These are phyloP conservation scores for Tricholoma flavovirens DNA, from an alignment of 768 basidiomycete genomes.

Conservation along the genomic window DNA sequence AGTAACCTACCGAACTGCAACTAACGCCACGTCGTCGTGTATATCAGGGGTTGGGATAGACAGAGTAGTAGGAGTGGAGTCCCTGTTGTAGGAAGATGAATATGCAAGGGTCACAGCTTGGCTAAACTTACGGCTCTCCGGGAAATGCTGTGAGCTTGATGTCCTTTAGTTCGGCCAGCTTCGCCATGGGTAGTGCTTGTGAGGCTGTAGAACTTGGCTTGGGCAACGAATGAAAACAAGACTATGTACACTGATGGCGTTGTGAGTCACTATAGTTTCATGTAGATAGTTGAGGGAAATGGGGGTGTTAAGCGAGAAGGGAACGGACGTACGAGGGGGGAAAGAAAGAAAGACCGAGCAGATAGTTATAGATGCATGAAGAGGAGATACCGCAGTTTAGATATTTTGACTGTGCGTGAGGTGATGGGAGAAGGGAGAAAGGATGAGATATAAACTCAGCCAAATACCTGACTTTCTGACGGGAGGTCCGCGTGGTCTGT, in stretches of 20 bases:
- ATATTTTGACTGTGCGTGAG: background rate
- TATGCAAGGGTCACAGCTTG: background rate
- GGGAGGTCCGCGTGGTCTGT: slow-evolving; percentile 1
- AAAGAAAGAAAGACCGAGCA: background rate
- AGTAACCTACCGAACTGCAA: slow-evolving; percentile 14
- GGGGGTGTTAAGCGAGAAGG: background rate
- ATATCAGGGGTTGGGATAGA: slow-evolving; percentile 9
- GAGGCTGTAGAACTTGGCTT: background rate
- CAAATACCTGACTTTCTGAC: slow-evolving; percentile 1
- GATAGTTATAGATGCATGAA: slow-evolving; percentile 16
- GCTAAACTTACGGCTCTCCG: slow-evolving; percentile 1
- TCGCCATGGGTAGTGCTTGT: background rate
- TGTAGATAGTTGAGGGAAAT: background rate
- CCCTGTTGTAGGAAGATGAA: background rate
- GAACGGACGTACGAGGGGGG: slow-evolving; percentile 4
- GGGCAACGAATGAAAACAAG: background rate
- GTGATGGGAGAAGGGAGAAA: slow-evolving; percentile 5
- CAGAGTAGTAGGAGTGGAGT: slow-evolving; percentile 6
- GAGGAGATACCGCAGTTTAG: background rate
- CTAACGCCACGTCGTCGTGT: slow-evolving; percentile 6
- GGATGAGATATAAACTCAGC: slow-evolving; percentile 4
- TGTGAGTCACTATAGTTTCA: background rate
- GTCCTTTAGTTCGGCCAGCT: slow-evolving; percentile 1
- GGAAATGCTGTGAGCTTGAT: slow-evolving; percentile 2
- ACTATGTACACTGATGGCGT: background rate